Evolutionary conservation across 2,329 filamentous ascomycete genomes (phyloP).

Genomic region (Hirsutella thompsonii): DNA sequence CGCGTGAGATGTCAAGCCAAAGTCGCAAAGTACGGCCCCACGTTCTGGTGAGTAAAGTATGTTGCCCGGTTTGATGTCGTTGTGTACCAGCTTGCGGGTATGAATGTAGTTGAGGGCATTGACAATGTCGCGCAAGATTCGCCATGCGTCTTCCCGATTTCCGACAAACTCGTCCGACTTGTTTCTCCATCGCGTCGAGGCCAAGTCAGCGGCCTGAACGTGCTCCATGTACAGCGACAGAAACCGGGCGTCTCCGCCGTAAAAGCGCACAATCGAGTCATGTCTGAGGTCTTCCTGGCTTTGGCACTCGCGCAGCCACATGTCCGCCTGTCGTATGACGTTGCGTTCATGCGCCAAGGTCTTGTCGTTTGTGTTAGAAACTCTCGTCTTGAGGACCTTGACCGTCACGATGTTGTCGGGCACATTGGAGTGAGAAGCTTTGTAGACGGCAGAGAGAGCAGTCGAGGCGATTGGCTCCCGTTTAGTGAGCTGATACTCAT

Average conservation of each 20-base stretch:
- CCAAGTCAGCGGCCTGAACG: slow-evolving; percentile 41
- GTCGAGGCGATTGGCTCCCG: slow-evolving; percentile 43
- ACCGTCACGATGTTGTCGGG: slow-evolving; percentile 43
- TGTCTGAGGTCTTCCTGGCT: slow-evolving; percentile 42
- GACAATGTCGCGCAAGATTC: slow-evolving; percentile 41
- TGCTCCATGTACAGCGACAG: slow-evolving; percentile 50
- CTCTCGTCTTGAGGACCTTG: slow-evolving; percentile 45
- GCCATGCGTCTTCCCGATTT: slow-evolving; percentile 31
- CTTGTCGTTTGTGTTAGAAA: slow-evolving; percentile 25
- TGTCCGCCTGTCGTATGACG: slow-evolving; percentile 45
- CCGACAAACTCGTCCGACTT: slow-evolving; percentile 36
- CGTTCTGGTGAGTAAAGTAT: slow-evolving; percentile 46
- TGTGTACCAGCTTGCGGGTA: slow-evolving; percentile 39
- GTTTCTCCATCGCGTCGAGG: slow-evolving; percentile 35
- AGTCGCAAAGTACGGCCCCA: slow-evolving; percentile 47
- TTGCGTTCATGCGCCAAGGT: slow-evolving; percentile 38
- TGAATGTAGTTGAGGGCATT: slow-evolving; percentile 44
- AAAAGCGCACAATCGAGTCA: slow-evolving; percentile 43
- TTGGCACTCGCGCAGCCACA: slow-evolving; percentile 45
- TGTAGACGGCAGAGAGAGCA: slow-evolving; percentile 41
- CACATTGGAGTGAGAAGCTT: slow-evolving; percentile 37
- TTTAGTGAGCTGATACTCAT: slow-evolving; percentile 42
- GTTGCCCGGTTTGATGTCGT: slow-evolving; percentile 50
- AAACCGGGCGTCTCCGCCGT: slow-evolving; percentile 46
- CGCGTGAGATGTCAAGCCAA: slow-evolving; percentile 39